These are phyloP conservation scores for Boechera stricta DNA, from an alignment of 345 rosid species.

Conservation along the genomic window DNA sequence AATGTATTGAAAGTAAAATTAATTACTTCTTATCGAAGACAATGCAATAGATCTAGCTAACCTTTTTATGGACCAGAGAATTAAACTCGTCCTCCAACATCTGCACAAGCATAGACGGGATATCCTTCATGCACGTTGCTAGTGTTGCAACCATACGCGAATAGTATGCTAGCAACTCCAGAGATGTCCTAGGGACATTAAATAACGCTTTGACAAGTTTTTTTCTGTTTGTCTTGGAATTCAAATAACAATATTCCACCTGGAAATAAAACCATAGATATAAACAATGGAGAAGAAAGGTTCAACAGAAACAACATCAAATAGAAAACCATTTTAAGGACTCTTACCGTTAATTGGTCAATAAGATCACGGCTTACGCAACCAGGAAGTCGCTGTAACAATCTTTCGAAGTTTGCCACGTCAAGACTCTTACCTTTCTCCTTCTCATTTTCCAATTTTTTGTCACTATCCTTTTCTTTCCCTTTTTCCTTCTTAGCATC, in stretches of 20 bases:
- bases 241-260: constrained; percentile 98
- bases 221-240: constrained; percentile 93
- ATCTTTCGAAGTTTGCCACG: constrained; percentile 90
- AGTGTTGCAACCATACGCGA: constrained; percentile 96
- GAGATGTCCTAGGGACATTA: constrained; percentile 95
- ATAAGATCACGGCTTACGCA: constrained; percentile 97
- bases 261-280: constrained; percentile 46
- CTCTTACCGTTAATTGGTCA: constrained; percentile 91
- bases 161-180: constrained; percentile 94
- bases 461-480: constrained; percentile 84
- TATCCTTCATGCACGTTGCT: constrained; percentile 96
- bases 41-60: constrained; percentile 33
- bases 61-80: constrained; percentile 94
- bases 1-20: constrained; percentile 7
- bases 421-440: constrained; percentile 89
- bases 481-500: constrained; percentile 77
- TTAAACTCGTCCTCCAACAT: constrained; percentile 99
- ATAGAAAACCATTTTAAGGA: constrained; percentile 31
- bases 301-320: constrained; percentile 9
- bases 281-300: constrained; percentile 14
- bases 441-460: constrained; percentile 79
- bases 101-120: constrained; percentile 85
- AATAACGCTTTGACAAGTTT: constrained; percentile 94
- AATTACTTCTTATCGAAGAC: constrained; percentile 10
- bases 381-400: constrained; percentile 94